Base-by-base conservation (phyloP, 2,329 filamentous ascomycete genomes). In the Ampelomyces quisqualis region DNA sequence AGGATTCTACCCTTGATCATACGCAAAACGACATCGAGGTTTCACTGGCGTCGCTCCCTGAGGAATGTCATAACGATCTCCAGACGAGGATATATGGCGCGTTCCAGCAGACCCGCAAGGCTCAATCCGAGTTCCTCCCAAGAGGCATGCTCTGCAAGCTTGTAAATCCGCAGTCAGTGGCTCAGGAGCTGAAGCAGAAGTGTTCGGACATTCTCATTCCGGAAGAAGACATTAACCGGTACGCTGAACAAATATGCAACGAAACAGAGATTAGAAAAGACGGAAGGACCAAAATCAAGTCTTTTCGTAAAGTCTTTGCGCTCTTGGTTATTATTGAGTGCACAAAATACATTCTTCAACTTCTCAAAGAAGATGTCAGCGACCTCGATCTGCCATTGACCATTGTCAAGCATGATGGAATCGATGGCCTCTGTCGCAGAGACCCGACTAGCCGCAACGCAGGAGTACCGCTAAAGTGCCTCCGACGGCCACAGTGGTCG, bases 351-450 rank as follows among this genome's bases (percentile, higher is more conserved):
- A 43, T 55, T n/a, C 8, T 9, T 3, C 8, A 14, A 3, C 49
- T 53, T 15, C 15, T 53, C 2, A 24, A 33, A 4, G 49, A 55
- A 28, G 47, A 45, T 3, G 32, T 55, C 7, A 45, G 44, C 5
- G 52, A 53, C 20, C 37, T 37, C 0, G 47, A 55, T 15, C 20
- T 55, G 14, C 52, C 52, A 5, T 18, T 55, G 4, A 27, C n/a
- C 3, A 4, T 21, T 7, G 20, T 35, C 10, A 32, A 35, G 19
- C 13, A 24, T 1, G 7, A 14, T 1, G 21, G 29, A 4, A 30
- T 30, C 5, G 17, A 20, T 21, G 37, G 34, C n/a, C 21, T 38
- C 2, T 24, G 29, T 10, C 15, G 9, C 17, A 20, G 11, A 33
- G 21, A 19, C 8, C 37, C 17, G 8, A n/a, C 18, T 17, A 31